Percentiles rank a stretch among this genome's conserved stretches.
Conservation (phyloP, 1,284 basidiomycete genomes). For the Sanguinoderma infundibulare region DNA sequence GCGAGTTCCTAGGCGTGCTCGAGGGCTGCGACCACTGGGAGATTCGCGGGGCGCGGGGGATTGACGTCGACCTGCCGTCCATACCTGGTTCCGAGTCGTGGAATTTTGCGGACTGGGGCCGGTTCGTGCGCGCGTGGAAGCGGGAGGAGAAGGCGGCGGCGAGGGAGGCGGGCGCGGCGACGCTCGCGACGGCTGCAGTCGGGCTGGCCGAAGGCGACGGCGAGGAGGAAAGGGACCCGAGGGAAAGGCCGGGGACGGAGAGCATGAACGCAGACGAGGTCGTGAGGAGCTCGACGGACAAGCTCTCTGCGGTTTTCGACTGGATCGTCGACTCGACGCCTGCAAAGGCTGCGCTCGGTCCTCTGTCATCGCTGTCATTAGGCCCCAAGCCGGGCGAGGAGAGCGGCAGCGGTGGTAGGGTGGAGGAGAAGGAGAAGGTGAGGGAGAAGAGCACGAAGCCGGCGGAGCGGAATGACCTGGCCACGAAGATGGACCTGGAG, state of each 20-base stretch:
- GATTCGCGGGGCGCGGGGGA: conserved; percentile 80
- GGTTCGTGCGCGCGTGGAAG: conserved; percentile 63
- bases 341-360: conserved; percentile 20
- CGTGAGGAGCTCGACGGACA: conserved; percentile 69
- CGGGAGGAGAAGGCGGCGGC: conserved; percentile 49
- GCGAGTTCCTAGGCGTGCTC: conserved; percentile 90
- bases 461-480: conserved; percentile 50
- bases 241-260: conserved; percentile 24
- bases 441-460: conserved; percentile 21
- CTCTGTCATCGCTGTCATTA: conserved; percentile 12
- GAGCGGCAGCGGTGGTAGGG: conserved; percentile 26
- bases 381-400: conserved; percentile 14
- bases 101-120: conserved; percentile 64
- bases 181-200: conserved; percentile 3
- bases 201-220: conserved; percentile 3
- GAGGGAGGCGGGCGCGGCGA: conserved; percentile 28
- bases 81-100: conserved; percentile 55
- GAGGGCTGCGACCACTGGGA: conserved; percentile 98
- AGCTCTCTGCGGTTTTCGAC: conserved; percentile 72
- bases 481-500: conserved; percentile 69
- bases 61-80: conserved; percentile 61
- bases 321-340: conserved; percentile 80
- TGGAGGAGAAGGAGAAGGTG: conserved; percentile 1
- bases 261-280: conserved; percentile 55
- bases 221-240: conserved; percentile 12